Evolutionary conservation across 2,329 filamentous ascomycete genomes (phyloP).

Genomic region (Colletotrichum kahawae): DNA sequence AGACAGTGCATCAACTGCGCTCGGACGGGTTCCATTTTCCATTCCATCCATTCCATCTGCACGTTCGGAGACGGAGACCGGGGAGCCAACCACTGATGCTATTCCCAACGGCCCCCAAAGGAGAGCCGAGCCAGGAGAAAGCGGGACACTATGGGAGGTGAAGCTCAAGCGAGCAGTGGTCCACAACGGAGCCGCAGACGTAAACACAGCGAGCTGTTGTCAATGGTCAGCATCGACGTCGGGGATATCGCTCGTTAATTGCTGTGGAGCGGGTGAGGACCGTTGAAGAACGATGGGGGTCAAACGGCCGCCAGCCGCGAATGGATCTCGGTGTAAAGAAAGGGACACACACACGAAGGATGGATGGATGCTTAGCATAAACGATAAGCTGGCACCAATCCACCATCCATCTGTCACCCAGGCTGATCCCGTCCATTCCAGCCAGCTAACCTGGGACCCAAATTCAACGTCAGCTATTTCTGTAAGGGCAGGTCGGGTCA

Average conservation of each 20-base stretch:
- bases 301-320: neutral
- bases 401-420: conserved; percentile 4
- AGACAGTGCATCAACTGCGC: conserved; percentile 8
- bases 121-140: neutral
- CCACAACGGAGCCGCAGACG: conserved; percentile 10
- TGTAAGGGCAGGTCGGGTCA: neutral
- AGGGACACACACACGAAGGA: neutral
- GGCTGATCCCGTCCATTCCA: conserved; percentile 8
- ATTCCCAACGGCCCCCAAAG: neutral
- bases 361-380: neutral
- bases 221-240: neutral
- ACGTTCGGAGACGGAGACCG: neutral
- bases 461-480: conserved; percentile 13
- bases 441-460: neutral
- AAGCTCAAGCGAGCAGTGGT: neutral
- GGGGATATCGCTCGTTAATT: conserved; percentile 1
- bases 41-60: neutral
- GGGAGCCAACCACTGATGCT: neutral
- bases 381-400: neutral
- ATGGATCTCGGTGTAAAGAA: neutral
- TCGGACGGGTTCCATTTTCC: neutral
- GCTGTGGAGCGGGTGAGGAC: neutral
- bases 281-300: conserved; percentile 14
- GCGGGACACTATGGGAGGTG: neutral
- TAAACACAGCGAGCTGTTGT: neutral